These are phyloP conservation scores for Hymenoscyphus albidus DNA, from an alignment of 2,329 filamentous ascomycete species.

Conservation along the genomic window DNA sequence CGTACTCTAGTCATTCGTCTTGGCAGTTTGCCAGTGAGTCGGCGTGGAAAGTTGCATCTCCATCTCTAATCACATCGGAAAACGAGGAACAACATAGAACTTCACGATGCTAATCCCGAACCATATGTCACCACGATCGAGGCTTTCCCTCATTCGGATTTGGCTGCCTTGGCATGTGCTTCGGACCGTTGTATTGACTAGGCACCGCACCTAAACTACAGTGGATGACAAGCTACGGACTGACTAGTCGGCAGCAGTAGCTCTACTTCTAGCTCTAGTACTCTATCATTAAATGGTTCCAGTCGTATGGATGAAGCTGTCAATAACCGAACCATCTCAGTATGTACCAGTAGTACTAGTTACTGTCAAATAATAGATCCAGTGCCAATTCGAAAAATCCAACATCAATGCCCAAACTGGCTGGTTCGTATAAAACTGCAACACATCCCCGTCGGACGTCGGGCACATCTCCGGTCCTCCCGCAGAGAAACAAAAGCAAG, in stretches of 20 bases:
- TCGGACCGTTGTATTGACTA: neutral
- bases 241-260: neutral
- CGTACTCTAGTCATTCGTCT: neutral
- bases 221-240: constrained; percentile 1
- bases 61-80: neutral
- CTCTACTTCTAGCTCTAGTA: too few relatives aligned
- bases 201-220: neutral
- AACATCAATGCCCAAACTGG: neutral
- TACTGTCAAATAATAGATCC: neutral
- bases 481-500: neutral
- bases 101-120: neutral
- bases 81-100: neutral
- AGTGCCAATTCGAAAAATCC: neutral
- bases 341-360: neutral
- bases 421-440: neutral
- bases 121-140: neutral
- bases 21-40: neutral
- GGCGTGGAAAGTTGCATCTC: too few relatives aligned
- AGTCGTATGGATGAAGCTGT: neutral
- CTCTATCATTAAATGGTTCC: neutral
- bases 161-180: neutral
- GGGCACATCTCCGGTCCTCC: neutral
- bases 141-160: neutral
- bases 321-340: neutral
- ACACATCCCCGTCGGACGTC: neutral